Evolutionary conservation across 352 stramenopile species (phyloP).

Genomic region (Peronospora farinosa): DNA sequence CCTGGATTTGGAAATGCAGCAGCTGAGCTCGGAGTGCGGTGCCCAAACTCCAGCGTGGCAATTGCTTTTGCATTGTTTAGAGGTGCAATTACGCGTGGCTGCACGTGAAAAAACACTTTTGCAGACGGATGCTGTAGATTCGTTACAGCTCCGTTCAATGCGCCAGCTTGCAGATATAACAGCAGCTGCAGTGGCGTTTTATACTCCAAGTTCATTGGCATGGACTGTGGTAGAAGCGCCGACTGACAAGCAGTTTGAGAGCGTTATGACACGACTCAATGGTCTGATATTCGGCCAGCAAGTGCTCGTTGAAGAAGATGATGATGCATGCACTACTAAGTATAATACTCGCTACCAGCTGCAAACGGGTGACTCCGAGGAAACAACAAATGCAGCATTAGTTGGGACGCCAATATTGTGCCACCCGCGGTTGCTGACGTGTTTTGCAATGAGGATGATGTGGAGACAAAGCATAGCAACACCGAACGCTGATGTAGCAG

Average conservation of each 20-base stretch:
- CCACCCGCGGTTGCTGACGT: conserved; percentile 43
- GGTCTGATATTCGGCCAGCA: conserved; percentile 65
- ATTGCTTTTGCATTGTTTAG: conserved; percentile 48
- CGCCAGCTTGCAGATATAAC: conserved; percentile 42
- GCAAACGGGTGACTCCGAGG: conserved; percentile 13
- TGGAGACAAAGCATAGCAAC: conserved; percentile 32
- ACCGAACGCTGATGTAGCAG: conserved; percentile 26
- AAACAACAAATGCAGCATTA: conserved; percentile 23
- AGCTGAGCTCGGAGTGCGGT: conserved; percentile 35
- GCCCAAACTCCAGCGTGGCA: conserved; percentile 46
- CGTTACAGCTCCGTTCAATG: conserved; percentile 51
- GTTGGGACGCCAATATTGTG: conserved; percentile 40
- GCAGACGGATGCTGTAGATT: conserved; percentile 30
- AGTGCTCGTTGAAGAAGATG: conserved; percentile 66
- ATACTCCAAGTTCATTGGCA: conserved; percentile 33
- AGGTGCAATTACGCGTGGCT: conserved; percentile 53
- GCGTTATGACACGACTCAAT: conserved; percentile 40
- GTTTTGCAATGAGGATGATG: conserved; percentile 48
- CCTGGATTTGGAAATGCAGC: conserved; percentile 48
- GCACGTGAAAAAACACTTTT: conserved; percentile 36
- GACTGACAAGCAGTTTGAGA: conserved; percentile 40
- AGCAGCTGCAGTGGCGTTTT: conserved; percentile 38
- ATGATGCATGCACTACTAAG: conserved; percentile 19
- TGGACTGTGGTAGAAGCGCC: conserved; percentile 41
- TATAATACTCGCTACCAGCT: conserved; percentile 7